A percentile compares a stretch with the other conserved stretches of the same genome.
Evolutionary conservation across 2,329 filamentous ascomycete species (phyloP).

Genomic region (Alternaria consortialis): DNA sequence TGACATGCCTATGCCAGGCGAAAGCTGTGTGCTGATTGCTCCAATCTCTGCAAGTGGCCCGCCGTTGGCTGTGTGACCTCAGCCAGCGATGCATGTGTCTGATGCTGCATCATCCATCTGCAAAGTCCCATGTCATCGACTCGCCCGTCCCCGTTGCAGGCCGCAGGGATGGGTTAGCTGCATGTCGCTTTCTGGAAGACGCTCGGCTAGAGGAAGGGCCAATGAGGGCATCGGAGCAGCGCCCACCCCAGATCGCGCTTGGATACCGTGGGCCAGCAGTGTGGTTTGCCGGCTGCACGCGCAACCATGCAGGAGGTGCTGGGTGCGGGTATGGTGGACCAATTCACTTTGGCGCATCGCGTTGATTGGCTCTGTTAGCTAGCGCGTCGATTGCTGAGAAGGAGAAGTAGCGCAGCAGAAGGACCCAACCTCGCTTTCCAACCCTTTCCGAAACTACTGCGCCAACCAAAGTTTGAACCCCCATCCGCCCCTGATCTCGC

Average conservation of each 20-base stretch:
- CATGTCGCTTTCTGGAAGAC: constrained; percentile 48
- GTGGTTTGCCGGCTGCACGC: constrained; percentile 45
- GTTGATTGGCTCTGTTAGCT: constrained; percentile 18
- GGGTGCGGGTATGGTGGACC: constrained; percentile 30
- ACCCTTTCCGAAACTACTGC: constrained; percentile 44
- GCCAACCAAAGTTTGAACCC: constrained; percentile 40
- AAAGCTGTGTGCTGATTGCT: constrained; percentile 34
- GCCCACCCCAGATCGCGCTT: constrained; percentile 47
- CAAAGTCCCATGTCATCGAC: constrained; percentile 31
- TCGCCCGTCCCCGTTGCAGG: constrained; percentile 31
- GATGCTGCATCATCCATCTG: constrained; percentile 36
- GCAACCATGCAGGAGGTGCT: constrained; percentile 39
- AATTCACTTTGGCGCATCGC: constrained; percentile 8
- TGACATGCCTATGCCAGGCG: constrained; percentile 6
- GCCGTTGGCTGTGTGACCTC: constrained; percentile 44
- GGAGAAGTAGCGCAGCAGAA: constrained; percentile 27
- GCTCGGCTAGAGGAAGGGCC: constrained; percentile 34
- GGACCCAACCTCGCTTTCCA: constrained; percentile 27
- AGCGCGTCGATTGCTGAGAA: constrained; percentile 17
- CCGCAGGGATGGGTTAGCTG: constrained; percentile 30
- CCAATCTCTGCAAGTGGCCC: constrained; percentile 45
- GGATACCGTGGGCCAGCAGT: constrained; percentile 40
- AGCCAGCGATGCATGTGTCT: constrained; percentile 31
- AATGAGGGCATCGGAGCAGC: constrained; percentile 29
- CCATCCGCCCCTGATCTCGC: constrained; percentile 36